A percentile compares a stretch with the other conserved stretches of the same genome.
Evolutionary conservation across 2,329 filamentous ascomycete species (phyloP).

Genomic region (Aspergillus thermomutatus): DNA sequence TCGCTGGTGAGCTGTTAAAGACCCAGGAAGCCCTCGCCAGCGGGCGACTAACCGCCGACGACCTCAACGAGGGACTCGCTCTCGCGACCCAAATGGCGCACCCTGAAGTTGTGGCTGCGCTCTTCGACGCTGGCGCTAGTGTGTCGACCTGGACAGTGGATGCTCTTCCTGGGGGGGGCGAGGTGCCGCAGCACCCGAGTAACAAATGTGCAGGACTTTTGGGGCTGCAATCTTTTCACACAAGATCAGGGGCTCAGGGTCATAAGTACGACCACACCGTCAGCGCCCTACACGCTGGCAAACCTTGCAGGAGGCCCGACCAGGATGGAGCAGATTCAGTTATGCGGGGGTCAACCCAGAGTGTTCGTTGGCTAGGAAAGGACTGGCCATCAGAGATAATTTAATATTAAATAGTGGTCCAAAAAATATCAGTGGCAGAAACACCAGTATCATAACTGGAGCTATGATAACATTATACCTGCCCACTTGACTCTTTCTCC

Average conservation of each 20-base stretch:
- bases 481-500: not conserved
- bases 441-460: no score
- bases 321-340: not conserved
- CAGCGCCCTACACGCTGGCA: not conserved
- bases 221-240: slow-evolving; percentile 1
- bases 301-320: slow-evolving; percentile 1
- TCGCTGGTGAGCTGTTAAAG: slow-evolving; percentile 4
- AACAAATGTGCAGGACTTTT: slow-evolving; percentile 28
- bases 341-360: slow-evolving; percentile 1
- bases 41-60: slow-evolving; percentile 5
- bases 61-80: slow-evolving; percentile 5
- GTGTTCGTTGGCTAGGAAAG: no score
- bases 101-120: slow-evolving; percentile 8
- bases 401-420: not conserved
- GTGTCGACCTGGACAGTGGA: not conserved
- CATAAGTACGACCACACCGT: not conserved
- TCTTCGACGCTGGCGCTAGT: slow-evolving; percentile 9
- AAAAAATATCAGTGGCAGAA: not conserved
- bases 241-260: not conserved
- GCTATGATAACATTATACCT: not conserved
- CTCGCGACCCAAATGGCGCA: slow-evolving; percentile 5
- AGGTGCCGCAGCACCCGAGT: slow-evolving; percentile 5
- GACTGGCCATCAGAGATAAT: no score
- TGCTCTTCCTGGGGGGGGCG: not conserved
- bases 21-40: slow-evolving; percentile 5